phyloP scores from a whole-genome alignment of 306 rosid species.

The Argentina anserina region DNA sequence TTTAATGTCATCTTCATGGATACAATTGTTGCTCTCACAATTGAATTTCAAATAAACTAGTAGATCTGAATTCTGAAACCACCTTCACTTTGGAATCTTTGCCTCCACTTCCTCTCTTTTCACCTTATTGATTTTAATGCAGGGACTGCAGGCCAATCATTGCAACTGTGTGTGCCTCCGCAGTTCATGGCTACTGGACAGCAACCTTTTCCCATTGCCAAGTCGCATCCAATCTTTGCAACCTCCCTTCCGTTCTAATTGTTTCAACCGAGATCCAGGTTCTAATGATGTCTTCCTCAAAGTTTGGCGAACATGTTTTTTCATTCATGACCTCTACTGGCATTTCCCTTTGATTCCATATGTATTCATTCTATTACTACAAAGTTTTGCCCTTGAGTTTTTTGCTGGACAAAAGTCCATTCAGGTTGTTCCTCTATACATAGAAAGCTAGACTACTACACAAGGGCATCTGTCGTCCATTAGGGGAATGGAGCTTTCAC shows the following conservation, averaged over 20 bases:
- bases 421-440: background rate
- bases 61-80: background rate
- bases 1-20: background rate
- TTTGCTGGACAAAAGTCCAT: constrained; percentile 22
- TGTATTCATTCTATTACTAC: background rate
- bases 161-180: constrained; percentile 56
- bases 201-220: constrained; percentile 57
- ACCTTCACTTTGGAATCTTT: background rate
- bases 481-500: background rate
- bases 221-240: constrained; percentile 57
- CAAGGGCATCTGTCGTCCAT: constrained; percentile 1
- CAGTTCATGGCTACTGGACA: constrained; percentile 47
- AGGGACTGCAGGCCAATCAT: constrained; percentile 58
- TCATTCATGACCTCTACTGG: background rate
- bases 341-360: background rate
- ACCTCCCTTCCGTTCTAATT: constrained; percentile 43
- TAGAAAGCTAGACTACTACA: constrained; percentile 1
- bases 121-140: constrained; percentile 22
- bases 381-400: constrained; percentile 29
- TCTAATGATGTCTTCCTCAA: constrained; percentile 47
- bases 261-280: constrained; percentile 54
- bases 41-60: background rate
- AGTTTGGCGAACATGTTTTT: constrained; percentile 32
- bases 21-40: background rate
- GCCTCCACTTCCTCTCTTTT: constrained; percentile 13